Conservation (phyloP, 2,329 filamentous ascomycete species). For the Myotisia sp. region DNA sequence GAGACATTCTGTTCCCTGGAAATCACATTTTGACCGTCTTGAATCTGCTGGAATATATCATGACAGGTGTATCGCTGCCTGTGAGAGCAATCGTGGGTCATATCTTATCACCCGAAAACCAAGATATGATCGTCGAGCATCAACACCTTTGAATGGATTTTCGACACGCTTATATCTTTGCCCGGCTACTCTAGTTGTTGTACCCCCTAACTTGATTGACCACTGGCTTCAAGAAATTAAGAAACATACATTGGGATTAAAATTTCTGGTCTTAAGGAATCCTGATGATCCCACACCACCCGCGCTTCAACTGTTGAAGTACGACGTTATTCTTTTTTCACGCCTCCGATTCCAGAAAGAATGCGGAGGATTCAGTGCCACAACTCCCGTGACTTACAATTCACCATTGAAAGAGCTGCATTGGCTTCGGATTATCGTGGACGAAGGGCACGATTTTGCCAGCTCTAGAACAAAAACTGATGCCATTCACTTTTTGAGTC, state of each 20-base stretch:
- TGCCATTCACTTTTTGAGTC: constrained; percentile 40
- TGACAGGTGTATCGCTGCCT: constrained; percentile 39
- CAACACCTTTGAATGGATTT: constrained; percentile 17
- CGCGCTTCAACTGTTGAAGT: constrained; percentile 44
- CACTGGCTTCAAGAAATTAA: constrained; percentile 74
- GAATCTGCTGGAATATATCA: constrained; percentile 38
- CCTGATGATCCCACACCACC: constrained; percentile 41
- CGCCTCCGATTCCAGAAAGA: constrained; percentile 58
- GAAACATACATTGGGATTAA: constrained; percentile 58
- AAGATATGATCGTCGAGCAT: constrained; percentile 29
- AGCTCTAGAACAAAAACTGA: constrained; percentile 48
- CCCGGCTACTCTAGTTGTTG: constrained; percentile 59
- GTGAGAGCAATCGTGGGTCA: constrained; percentile 44
- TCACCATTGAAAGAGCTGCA: constrained; percentile 57
- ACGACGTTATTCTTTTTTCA: constrained; percentile 68
- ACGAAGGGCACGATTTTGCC: constrained; percentile 79
- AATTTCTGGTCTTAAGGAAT: constrained; percentile 48
- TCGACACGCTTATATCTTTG: constrained; percentile 5
- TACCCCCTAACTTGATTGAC: constrained; percentile 65
- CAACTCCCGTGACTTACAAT: constrained; percentile 32
- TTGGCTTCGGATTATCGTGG: constrained; percentile 79
- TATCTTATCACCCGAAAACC: constrained; percentile 42
- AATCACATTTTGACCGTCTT: constrained; percentile 44
- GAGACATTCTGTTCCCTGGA: constrained; percentile 57
- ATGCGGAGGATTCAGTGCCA: constrained; percentile 29